Percentiles rank a stretch among this genome's conserved stretches.
Conservation (phyloP, 805 yeast genomes). For the Metschnikowia sp. region DNA sequence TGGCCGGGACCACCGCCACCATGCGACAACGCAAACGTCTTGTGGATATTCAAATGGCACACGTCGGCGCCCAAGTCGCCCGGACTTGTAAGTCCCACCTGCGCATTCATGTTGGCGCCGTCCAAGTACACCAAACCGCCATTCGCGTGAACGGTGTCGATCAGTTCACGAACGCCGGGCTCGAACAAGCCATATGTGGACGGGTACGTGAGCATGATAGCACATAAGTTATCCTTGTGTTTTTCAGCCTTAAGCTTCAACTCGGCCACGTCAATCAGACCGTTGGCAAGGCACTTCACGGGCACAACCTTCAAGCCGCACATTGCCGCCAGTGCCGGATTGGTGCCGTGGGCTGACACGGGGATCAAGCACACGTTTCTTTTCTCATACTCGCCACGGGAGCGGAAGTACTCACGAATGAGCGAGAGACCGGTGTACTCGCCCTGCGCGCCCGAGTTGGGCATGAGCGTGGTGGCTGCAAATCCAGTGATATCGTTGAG, state of each 20-base stretch:
- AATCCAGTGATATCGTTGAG: constrained; percentile 91
- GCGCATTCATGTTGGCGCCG: constrained; percentile 99
- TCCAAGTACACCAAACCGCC: constrained; percentile 98
- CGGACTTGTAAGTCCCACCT: constrained; percentile 94
- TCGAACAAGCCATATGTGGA: constrained; percentile 96
- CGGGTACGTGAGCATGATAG: constrained; percentile 95
- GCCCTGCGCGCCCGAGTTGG: constrained; percentile 98
- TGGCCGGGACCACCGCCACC: constrained; percentile 99
- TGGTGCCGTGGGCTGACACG: constrained; percentile 96
- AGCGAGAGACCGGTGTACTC: constrained; percentile 93
- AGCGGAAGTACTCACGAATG: constrained; percentile 70
- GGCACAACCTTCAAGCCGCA: constrained; percentile 92
- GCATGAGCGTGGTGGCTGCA: constrained; percentile 86
- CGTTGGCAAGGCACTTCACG: constrained; percentile 80
- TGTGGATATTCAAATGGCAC: constrained; percentile 94
- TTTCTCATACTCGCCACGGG: constrained; percentile 59
- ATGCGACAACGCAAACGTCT: constrained; percentile 96
- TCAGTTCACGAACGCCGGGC: constrained; percentile 82
- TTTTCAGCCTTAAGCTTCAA: constrained; percentile 67
- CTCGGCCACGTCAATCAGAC: constrained; percentile 82
- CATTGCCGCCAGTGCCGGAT: constrained; percentile 98
- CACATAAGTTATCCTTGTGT: constrained; percentile 71
- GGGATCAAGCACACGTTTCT: constrained; percentile 92
- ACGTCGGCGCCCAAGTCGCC: constrained; percentile 98
- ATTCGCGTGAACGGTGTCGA: constrained; percentile 73